Base-by-base conservation (phyloP, 78 protist genomes). In the Protostelium mycophagum region DNA sequence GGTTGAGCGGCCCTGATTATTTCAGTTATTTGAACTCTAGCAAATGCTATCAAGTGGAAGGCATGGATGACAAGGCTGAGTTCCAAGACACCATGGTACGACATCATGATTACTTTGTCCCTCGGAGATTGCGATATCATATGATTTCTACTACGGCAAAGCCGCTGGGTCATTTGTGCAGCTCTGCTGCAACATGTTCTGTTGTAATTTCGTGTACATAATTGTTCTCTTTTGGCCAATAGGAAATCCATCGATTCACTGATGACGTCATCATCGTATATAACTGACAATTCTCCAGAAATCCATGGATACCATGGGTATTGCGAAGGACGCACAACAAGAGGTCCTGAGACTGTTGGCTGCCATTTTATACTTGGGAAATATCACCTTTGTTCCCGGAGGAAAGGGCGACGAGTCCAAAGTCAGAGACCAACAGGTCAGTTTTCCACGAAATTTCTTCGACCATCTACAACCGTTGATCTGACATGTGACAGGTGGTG, bases 341-440 rank as follows among this genome's bases (percentile, higher is more conserved):
- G 89, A 37, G 35, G 90, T 97, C 28, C 90, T 90, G 36, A 38
- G 95, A 28, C n/a, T 95, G 35, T 85, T 97, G 31, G 98, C 97
- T 0, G 98, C 97, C 0, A 90, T 98, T 34, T 91, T 98, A 25
- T 94, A 96, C 87, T 86, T 97, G 37, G 98, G 98, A 36, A 96
- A 97, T 63, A 35, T 97, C 83, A 85, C 36, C 38, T 95, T 97
- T 87, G 85, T 51, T 51, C 73, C 5, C 73, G 73, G 73, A 16
- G 73, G 73, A 25, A 51, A 51, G 73, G 73, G 73, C 16, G 73
- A 90, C 73, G 96, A 93, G 63, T 95, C 95, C 31, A 37, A 88
- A 28, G 88, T 93, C 36, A 91, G 87, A 51, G 73, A 51, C 73
- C 73, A 5, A 25, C 73, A 51, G 73, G 73, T 51, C 31, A 51